Evolutionary conservation across 2,329 filamentous ascomycete species (phyloP).

Genomic region (Xylariomycetidae sp.): DNA sequence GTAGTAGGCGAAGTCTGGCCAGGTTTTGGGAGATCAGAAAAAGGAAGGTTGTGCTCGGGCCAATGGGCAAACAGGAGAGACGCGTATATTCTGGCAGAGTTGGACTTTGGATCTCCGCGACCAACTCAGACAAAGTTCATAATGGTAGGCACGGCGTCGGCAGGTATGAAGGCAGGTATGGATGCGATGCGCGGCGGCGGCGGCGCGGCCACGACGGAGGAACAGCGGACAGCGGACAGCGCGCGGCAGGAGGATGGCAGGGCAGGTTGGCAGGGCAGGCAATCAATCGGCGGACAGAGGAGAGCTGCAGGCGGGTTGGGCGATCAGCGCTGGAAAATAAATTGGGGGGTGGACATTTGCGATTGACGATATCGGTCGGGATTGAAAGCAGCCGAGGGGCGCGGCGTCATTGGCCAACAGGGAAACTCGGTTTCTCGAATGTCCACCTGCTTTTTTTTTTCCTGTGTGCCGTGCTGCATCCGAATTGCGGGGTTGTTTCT

Average conservation of each 20-base stretch:
- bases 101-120: too few relatives aligned
- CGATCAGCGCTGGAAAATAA: too few relatives aligned
- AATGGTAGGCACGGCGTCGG: background rate
- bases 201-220: background rate
- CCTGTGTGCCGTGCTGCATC: background rate
- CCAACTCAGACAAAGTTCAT: too few relatives aligned
- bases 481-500: background rate
- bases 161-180: background rate
- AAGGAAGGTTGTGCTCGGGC: too few relatives aligned
- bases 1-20: too few relatives aligned
- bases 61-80: too few relatives aligned
- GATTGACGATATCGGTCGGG: conserved; percentile 24
- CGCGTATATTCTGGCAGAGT: too few relatives aligned
- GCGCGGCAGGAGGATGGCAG: background rate
- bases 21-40: too few relatives aligned
- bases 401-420: conserved; percentile 16
- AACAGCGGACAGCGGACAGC: background rate
- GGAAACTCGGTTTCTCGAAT: too few relatives aligned
- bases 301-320: background rate
- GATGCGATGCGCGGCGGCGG: background rate
- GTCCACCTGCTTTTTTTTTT: too few relatives aligned
- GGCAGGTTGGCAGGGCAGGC: background rate
- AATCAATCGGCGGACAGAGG: background rate
- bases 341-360: conserved; percentile 14
- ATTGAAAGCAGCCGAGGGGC: conserved; percentile 20